Conservation (phyloP, 495 filamentous ascomycete genomes). For the Durotheca rogersii region DNA sequence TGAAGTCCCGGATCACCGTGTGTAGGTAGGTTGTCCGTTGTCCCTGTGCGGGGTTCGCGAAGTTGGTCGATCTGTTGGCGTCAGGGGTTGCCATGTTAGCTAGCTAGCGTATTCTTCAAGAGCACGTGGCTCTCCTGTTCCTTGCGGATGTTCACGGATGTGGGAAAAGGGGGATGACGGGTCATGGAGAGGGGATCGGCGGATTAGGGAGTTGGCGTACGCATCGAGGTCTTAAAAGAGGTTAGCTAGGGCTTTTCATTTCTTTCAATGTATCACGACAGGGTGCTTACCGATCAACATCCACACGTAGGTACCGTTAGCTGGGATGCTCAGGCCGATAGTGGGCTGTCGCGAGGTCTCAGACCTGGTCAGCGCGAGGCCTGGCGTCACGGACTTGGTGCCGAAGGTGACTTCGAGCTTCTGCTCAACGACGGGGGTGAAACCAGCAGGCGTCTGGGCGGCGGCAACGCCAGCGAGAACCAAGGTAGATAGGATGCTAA, state of each 20-base stretch:
- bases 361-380: slow-evolving; percentile 41
- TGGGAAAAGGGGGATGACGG: no score
- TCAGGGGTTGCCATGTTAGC: neutral
- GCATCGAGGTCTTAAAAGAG: slow-evolving; percentile 40
- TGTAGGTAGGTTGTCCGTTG: slow-evolving; percentile 45
- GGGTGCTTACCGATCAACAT: slow-evolving; percentile 46
- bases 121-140: no score
- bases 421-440: slow-evolving; percentile 39
- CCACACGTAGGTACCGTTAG: slow-evolving; percentile 46
- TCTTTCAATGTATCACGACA: neutral
- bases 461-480: slow-evolving; percentile 25
- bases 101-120: no score
- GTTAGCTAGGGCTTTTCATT: slow-evolving; percentile 10
- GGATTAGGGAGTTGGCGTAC: slow-evolving; percentile 28
- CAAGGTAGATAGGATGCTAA: slow-evolving; percentile 22
- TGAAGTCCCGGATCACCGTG: slow-evolving; percentile 50
- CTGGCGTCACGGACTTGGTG: slow-evolving; percentile 42
- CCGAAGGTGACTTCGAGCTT: slow-evolving; percentile 49
- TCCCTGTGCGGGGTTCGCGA: slow-evolving; percentile 38
- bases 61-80: slow-evolving; percentile 38
- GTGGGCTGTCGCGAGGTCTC: slow-evolving; percentile 43
- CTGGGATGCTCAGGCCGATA: slow-evolving; percentile 41
- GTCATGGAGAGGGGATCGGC: neutral
- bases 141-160: no score
- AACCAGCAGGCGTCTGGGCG: slow-evolving; percentile 48